phyloP scores from a whole-genome alignment of 2,329 filamentous ascomycete species.

The Penicillium psychrosexuale region DNA sequence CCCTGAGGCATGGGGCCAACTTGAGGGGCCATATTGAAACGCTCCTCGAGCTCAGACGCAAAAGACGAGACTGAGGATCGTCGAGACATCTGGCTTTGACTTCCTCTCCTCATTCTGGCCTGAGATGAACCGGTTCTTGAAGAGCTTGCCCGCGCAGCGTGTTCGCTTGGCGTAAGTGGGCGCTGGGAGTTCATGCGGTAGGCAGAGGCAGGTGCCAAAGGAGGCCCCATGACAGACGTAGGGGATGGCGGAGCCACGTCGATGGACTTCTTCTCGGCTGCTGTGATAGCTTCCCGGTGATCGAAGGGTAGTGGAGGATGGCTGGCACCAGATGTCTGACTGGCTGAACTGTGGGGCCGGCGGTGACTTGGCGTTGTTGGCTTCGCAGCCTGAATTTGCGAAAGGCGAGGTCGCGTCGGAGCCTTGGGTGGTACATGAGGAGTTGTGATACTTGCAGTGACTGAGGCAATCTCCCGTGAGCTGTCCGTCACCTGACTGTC shows the following conservation, averaged over 20 bases:
- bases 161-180: constrained; percentile 61
- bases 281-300: constrained; percentile 80
- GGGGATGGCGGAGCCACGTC: constrained; percentile 45
- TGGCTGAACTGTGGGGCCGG: constrained; percentile 71
- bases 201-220: constrained; percentile 76
- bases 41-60: constrained; percentile 84
- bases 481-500: constrained; percentile 27
- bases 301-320: constrained; percentile 76
- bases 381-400: constrained; percentile 29
- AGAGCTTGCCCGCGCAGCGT: constrained; percentile 45
- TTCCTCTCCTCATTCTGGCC: constrained; percentile 47
- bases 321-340: constrained; percentile 53
- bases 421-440: constrained; percentile 38
- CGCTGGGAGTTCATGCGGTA: constrained; percentile 51
- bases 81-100: constrained; percentile 52
- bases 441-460: constrained; percentile 5
- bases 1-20: constrained; percentile 53
- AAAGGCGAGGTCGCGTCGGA: constrained; percentile 24
- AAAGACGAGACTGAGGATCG: constrained; percentile 93
- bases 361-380: constrained; percentile 40
- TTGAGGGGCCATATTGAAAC: constrained; percentile 72
- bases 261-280: constrained; percentile 61
- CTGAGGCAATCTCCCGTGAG: constrained; percentile 24
- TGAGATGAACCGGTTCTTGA: constrained; percentile 57
- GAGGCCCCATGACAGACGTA: constrained; percentile 70